Percentiles rank a stretch among this genome's conserved stretches.
Evolutionary conservation across 2,329 filamentous ascomycete genomes (phyloP).

Genomic region (Mariannaea elegans): DNA sequence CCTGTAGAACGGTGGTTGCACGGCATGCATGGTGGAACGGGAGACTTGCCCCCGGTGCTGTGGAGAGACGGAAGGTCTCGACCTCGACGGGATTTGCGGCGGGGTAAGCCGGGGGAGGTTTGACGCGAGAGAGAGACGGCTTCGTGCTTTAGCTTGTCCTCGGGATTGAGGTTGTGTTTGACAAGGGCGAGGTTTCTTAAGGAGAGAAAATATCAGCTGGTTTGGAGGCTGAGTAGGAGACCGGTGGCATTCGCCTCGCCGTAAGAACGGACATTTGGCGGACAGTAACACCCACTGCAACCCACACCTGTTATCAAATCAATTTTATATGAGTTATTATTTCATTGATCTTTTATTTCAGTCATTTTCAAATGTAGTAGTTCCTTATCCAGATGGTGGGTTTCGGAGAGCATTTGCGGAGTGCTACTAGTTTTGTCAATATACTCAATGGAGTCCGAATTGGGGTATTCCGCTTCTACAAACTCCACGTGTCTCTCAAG

Average conservation of each 20-base stretch:
- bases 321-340: not conserved
- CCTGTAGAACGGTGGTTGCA: conserved; percentile 13
- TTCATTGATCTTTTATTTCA: too few relatives aligned
- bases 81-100: conserved; percentile 19
- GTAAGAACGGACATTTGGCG: too few relatives aligned
- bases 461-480: not conserved
- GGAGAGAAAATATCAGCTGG: not conserved
- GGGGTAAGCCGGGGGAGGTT: not conserved
- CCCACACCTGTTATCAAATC: too few relatives aligned
- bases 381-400: not conserved
- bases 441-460: not conserved
- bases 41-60: not conserved
- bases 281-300: too few relatives aligned
- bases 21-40: conserved; percentile 2
- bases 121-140: not conserved
- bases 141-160: not conserved
- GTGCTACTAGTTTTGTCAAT: too few relatives aligned
- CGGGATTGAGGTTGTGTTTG: not conserved
- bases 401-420: too few relatives aligned
- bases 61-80: conserved; percentile 7
- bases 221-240: too few relatives aligned
- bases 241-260: too few relatives aligned
- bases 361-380: too few relatives aligned
- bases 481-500: conserved; percentile 28
- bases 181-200: not conserved